Evolutionary conservation across 352 stramenopile species (phyloP).

Genomic region (Elongisporangium undulatum): DNA sequence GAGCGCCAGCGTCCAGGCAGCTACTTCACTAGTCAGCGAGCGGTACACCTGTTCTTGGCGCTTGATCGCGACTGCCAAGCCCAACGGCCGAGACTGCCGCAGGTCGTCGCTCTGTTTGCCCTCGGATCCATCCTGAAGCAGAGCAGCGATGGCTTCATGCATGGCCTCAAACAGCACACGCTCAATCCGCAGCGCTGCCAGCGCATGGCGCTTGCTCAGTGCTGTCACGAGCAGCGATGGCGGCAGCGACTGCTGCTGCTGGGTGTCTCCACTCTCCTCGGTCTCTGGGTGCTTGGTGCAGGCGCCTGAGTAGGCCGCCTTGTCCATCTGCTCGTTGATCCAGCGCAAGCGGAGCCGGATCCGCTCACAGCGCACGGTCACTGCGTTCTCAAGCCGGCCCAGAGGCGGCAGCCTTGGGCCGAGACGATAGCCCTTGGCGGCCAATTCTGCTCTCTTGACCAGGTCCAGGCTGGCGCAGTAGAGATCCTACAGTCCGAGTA

Average conservation of each 20-base stretch:
- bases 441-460: constrained; percentile 58
- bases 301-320: constrained; percentile 1
- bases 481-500: constrained; percentile 2
- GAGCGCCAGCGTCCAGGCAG: constrained; percentile 11
- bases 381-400: constrained; percentile 34
- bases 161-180: background rate
- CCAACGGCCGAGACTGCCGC: background rate
- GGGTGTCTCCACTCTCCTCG: background rate
- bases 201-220: constrained; percentile 39
- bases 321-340: constrained; percentile 43
- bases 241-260: constrained; percentile 7
- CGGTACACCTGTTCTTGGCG: background rate
- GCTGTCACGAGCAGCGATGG: constrained; percentile 59
- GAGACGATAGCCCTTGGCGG: constrained; percentile 45
- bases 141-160: constrained; percentile 3
- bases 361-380: constrained; percentile 28
- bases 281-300: constrained; percentile 1
- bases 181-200: background rate
- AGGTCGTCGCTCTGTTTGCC: too few species aligned
- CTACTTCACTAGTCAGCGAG: constrained; percentile 3
- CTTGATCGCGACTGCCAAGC: background rate
- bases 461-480: constrained; percentile 22
- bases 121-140: constrained; percentile 18
- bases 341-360: constrained; percentile 31
- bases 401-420: constrained; percentile 42